These are phyloP conservation scores for Boletus fagicola DNA, from an alignment of 768 basidiomycete genomes.

Conservation along the genomic window DNA sequence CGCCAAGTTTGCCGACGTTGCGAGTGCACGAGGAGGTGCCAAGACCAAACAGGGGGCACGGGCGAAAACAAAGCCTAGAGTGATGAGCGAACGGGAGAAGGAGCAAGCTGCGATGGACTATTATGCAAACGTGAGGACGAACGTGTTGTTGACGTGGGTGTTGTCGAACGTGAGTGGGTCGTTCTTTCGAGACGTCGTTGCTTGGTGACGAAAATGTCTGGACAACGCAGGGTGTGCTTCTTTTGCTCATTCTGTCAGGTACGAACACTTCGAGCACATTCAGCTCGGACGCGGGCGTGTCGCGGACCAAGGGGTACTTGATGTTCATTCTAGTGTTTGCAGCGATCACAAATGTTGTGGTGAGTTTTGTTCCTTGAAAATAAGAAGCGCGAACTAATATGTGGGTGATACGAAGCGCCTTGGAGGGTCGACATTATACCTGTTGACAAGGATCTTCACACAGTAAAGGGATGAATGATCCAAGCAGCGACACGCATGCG, in stretches of 20 bases:
- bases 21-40: background rate
- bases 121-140: constrained; percentile 84
- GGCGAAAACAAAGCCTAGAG: constrained; percentile 19
- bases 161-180: constrained; percentile 65
- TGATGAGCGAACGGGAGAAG: constrained; percentile 52
- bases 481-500: background rate
- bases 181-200: background rate
- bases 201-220: background rate
- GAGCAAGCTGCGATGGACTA: constrained; percentile 80
- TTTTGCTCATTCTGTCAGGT: constrained; percentile 67
- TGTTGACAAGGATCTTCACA: constrained; percentile 50
- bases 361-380: constrained; percentile 26
- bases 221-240: constrained; percentile 55
- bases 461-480: constrained; percentile 31
- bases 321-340: constrained; percentile 80
- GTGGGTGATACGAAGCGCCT: constrained; percentile 43
- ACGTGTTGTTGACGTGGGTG: constrained; percentile 79
- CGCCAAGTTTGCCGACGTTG: constrained; percentile 41
- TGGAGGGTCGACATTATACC: constrained; percentile 55
- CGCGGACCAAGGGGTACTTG: constrained; percentile 70
- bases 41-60: constrained; percentile 9
- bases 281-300: constrained; percentile 42
- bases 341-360: constrained; percentile 69
- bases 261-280: constrained; percentile 60
- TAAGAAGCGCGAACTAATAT: background rate